Base-by-base conservation (phyloP, 805 yeast genomes). In the Myxozyma monticola region DNA sequence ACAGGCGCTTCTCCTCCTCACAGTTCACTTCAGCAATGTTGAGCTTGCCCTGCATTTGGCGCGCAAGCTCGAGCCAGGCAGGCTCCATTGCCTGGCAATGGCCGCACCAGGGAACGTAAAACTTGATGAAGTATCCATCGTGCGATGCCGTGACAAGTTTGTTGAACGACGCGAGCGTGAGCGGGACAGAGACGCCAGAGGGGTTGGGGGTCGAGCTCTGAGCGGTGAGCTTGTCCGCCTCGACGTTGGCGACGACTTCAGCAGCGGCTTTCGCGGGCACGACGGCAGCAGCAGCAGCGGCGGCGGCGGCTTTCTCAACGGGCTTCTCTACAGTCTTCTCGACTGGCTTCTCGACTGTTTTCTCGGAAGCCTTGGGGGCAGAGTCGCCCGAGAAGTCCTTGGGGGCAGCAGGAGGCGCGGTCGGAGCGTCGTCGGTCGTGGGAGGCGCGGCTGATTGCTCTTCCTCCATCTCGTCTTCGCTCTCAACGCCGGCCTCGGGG, bases 1-100 rank as follows among this genome's bases (percentile, higher is more conserved):
- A 72, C 9, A 68, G 56, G 24, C 57, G 48, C 17, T 50, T 36
- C 37, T 69, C 60, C 29, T 46, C 60, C 38, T 68, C 70, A 46
- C 76, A 72, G 57, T 72, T 67, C 35, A 72, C 68, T 29, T 68
- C 71, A 14, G 71, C 76, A 14, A 72, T 63, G 45, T 71, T 69
- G 40, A 72, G 55, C 41, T 53, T 42, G 28, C 69, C 68, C 47
- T 61, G 56, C 48, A 63, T 54, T 35, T 54, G 40, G 12, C 45
- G 43, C 7, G 76, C 74, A 40, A 69, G 57, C 45, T 65, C 60
- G 14, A 49, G 55, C 73, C 73, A 73, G 14, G 65, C 68, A 4
- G 70, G 67, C 7, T 61, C 67, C 65, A 72, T 60, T 6, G 58
- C 60, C 15, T 46, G 52, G 56, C 75, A 73, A 57, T 70, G 72